Evolutionary conservation across 1,139 yeast genomes (phyloP), one percentile per base, ranked within the genome.

Genomic region (Blastobotrys ciferrii): DNA sequence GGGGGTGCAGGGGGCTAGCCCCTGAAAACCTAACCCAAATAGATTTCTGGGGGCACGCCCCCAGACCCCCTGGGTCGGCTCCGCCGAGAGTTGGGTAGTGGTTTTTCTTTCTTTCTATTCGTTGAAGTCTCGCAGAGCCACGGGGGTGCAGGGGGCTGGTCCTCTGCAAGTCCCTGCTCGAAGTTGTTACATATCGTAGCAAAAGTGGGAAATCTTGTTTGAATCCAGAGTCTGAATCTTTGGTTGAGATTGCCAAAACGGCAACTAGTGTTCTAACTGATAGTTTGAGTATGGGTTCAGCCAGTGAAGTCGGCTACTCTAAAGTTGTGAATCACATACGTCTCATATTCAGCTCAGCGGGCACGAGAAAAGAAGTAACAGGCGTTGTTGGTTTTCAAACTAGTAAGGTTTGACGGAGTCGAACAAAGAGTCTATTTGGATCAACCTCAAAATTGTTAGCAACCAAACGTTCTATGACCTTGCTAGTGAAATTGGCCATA

Each of bases 281-380:
- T 64, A 98, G 98, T 42, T 77, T 92, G 53, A 87, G 96, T 47
- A 92, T 92, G 66, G 99, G 99, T 50, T 98, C 94, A 72, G 99
- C 99, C 42, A 98, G 99, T 62, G 99, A 92, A 71, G 94, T 92
- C 61, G 99, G 94, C 69, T 92, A 92, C 71, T 87, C 96, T 36
- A 98, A 48, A 7, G 62, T 53, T 38, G 12, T 12, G 17, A 4
- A 14, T 7, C 14, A 14, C 7, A 33, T 4, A 32, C 13, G 12
- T 4, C 12, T 7, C 4, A n/a, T n/a, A n/a, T n/a, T n/a, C n/a
- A n/a, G n/a, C n/a, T n/a, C n/a, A n/a, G n/a, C n/a, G n/a, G n/a
- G n/a, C n/a, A n/a, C n/a, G n/a, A 6, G 12, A 12, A 13, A 2
- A n/a, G 14, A 19, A 23, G 44, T 40, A 45, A 45, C 48, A 23